A percentile compares a stretch with the other conserved stretches of the same genome.
phyloP scores from a whole-genome alignment of 2,329 filamentous ascomycete genomes.

The Alternaria postmessia region DNA sequence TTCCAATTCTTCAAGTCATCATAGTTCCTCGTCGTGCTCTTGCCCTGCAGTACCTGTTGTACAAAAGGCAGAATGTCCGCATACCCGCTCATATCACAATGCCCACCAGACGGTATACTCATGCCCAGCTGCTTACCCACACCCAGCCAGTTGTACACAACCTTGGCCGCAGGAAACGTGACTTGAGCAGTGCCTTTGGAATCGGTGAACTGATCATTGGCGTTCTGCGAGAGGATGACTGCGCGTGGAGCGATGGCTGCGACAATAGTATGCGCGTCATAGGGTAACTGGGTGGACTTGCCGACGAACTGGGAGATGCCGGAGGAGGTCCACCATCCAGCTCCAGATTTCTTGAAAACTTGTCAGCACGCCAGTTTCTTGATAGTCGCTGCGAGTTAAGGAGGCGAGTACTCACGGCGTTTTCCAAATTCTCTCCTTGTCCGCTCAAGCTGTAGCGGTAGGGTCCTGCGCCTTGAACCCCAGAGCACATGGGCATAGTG shows the following conservation, averaged over 20 bases:
- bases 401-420: slow-evolving; percentile 31
- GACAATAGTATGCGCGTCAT: slow-evolving; percentile 49
- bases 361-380: slow-evolving; percentile 5
- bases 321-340: slow-evolving; percentile 46
- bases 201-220: slow-evolving; percentile 58
- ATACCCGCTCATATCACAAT: slow-evolving; percentile 60
- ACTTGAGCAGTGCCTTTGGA: slow-evolving; percentile 57
- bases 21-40: slow-evolving; percentile 57
- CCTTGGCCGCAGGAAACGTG: slow-evolving; percentile 45
- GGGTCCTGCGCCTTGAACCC: slow-evolving; percentile 47
- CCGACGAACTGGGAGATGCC: slow-evolving; percentile 47
- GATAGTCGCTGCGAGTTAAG: not conserved
- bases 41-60: slow-evolving; percentile 58
- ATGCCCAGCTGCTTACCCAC: slow-evolving; percentile 53
- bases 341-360: slow-evolving; percentile 39
- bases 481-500: slow-evolving; percentile 49
- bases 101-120: slow-evolving; percentile 57
- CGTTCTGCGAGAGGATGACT: slow-evolving; percentile 44
- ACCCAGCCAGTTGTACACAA: slow-evolving; percentile 47
- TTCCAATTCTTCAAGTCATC: slow-evolving; percentile 56
- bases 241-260: slow-evolving; percentile 47
- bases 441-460: slow-evolving; percentile 56
- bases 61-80: slow-evolving; percentile 60
- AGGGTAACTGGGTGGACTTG: slow-evolving; percentile 42
- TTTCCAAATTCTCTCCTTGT: slow-evolving; percentile 53